phyloP scores from a whole-genome alignment of 257 asterid genomes.

The Gardenia jasminoides region DNA sequence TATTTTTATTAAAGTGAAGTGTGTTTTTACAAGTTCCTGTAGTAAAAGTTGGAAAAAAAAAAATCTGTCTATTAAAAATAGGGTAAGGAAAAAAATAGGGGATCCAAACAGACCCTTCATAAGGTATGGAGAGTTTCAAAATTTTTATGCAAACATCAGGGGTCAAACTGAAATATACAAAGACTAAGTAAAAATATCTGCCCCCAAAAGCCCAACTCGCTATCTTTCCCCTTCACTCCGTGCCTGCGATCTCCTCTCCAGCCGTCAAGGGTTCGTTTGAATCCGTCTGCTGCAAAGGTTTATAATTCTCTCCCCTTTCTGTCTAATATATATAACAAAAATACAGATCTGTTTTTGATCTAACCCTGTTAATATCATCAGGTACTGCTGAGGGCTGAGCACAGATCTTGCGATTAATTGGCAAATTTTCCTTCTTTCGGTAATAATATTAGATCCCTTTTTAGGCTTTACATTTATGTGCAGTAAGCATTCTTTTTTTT shows the following conservation, averaged over 20 bases:
- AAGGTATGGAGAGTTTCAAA: neutral
- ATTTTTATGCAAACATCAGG: neutral
- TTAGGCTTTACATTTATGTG: neutral
- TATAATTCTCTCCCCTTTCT: no score
- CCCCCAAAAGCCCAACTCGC: neutral
- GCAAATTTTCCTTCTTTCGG: slow-evolving; percentile 8
- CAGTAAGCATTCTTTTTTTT: neutral
- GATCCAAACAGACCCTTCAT: no score
- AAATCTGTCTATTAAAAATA: no score
- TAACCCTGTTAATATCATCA: neutral
- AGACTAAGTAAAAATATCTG: slow-evolving; percentile 2
- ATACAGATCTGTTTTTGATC: slow-evolving; percentile 8
- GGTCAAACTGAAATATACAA: neutral
- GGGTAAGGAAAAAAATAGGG: no score
- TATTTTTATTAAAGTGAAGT: no score
- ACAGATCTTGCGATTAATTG: slow-evolving; percentile 6
- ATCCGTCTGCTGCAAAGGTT: neutral
- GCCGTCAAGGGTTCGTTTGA: neutral
- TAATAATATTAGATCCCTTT: neutral
- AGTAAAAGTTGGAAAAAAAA: no score
- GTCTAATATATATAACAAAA: neutral
- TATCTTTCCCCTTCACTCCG: neutral
- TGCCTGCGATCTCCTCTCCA: neutral
- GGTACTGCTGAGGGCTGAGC: neutral
- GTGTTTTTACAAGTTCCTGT: no score